Evolutionary conservation across 2,329 filamentous ascomycete genomes (phyloP), one percentile per base, ranked within the genome.

Genomic region (Tolypocladium paradoxum): DNA sequence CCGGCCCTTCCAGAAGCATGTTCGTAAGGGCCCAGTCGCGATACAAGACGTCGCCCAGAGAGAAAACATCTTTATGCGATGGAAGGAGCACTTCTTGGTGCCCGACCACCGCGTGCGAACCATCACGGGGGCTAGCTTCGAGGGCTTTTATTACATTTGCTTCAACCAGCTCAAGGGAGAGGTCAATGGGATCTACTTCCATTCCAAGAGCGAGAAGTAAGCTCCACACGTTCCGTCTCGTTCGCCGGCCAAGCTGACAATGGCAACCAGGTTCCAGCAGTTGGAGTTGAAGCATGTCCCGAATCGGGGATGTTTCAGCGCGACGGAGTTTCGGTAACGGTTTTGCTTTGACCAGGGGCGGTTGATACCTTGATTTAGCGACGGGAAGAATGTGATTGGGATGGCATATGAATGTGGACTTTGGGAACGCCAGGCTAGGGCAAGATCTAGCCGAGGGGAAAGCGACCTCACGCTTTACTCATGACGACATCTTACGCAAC

Each of bases 71-170:
- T 99, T 96, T 65, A 99, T 99, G 93, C 84, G 93, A 56, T 99
- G 93, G 93, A 99, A 99, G 70, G 93, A 99, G 66, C 90, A 95
- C 63, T 99, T 99, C 64, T 76, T 99, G 0, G 93, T 99, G 0
- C 93, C 93, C 1, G 91, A 99, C 64, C 93, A 99, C 68, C 82
- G 88, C 18, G 90, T 97, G 22, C 82, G 86, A 56, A 95, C 88
- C 12, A 96, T 99, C 56, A 88, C 84, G 35, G 93, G 93, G 20
- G 93, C 93, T 8, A 97, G 92, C 65, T 99, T 97, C 56, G 93
- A 99, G 66, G 93, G 93, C 0, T 99, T 99, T 68, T 99, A 97
- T 68, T 99, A 99, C 65, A 97, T 99, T 60, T 96, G 91, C 73
- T 97, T 97, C 74, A 96, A 97, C 69, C 92, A 97, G 70, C 75